Conservation (phyloP, 352 stramenopile species). For the Thalassiosira sp. region DNA sequence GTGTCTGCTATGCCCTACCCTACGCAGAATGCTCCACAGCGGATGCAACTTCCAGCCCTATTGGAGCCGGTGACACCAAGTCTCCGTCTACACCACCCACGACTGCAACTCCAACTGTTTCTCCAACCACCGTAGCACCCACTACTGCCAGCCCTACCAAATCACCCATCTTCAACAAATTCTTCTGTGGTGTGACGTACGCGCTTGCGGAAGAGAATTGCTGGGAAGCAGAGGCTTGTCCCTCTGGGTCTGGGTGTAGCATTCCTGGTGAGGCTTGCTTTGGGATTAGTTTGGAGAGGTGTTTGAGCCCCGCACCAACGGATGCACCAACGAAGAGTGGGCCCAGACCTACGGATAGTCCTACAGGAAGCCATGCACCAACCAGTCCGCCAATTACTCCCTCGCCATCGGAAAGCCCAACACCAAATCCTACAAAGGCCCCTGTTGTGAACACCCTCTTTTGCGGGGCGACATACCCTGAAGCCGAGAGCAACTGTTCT, state of each 20-base stretch:
- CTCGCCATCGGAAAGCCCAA: neutral
- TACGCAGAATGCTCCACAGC: neutral
- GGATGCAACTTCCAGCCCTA: neutral
- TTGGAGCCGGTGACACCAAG: neutral
- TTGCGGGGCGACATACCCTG: slow-evolving; percentile 12
- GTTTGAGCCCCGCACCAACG: slow-evolving; percentile 4
- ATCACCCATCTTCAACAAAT: slow-evolving; percentile 8
- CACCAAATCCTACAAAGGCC: neutral
- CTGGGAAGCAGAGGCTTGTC: neutral
- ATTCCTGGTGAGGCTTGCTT: neutral
- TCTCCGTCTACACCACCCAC: neutral
- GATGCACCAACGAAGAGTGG: neutral
- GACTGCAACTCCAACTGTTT: neutral
- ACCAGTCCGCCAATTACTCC: neutral
- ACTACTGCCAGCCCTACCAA: neutral
- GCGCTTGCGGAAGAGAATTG: slow-evolving; percentile 12
- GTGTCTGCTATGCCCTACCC: neutral
- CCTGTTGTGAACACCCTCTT: slow-evolving; percentile 7
- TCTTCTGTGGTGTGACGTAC: slow-evolving; percentile 21
- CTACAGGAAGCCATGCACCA: neutral
- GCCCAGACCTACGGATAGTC: neutral
- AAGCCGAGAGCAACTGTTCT: neutral
- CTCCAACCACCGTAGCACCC: slow-evolving; percentile 1
- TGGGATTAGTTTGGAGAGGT: slow-evolving; percentile 5
- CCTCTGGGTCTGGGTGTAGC: slow-evolving; percentile 1